Evolutionary conservation across 257 asterid genomes (phyloP).

Genomic region (Verbena officinalis): DNA sequence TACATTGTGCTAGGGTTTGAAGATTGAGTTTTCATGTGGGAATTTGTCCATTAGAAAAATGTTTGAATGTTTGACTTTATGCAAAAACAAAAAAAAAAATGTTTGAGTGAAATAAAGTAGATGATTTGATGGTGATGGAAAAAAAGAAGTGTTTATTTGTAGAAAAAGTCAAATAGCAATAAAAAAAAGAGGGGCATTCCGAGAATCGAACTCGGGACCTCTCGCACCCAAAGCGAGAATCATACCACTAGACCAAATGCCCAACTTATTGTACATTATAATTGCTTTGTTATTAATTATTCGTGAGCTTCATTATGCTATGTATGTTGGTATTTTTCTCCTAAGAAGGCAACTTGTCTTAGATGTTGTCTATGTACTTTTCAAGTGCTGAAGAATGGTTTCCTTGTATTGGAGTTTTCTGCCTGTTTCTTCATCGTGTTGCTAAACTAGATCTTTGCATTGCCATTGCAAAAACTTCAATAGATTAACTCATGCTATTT

Average conservation of each 20-base stretch:
- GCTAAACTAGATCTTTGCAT: too few relatives aligned
- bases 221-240: constrained; percentile 92
- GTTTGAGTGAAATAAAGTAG: not conserved
- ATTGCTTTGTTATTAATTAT: not conserved
- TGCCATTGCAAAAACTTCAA: too few relatives aligned
- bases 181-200: constrained; percentile 11
- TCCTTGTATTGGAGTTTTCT: constrained; percentile 1
- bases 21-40: constrained; percentile 1
- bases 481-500: not conserved
- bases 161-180: too few relatives aligned
- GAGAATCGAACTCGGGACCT: constrained; percentile 83
- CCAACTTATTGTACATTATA: constrained; percentile 21
- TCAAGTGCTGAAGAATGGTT: not conserved
- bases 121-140: not conserved
- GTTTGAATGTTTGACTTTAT: too few relatives aligned
- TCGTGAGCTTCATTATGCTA: not conserved
- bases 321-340: not conserved
- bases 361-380: not conserved
- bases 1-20: constrained; percentile 24
- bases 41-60: not conserved
- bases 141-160: not conserved
- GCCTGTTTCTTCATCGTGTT: too few relatives aligned
- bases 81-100: too few relatives aligned
- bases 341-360: not conserved
- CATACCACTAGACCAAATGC: constrained; percentile 94